Evolutionary conservation across 345 rosid species (phyloP).

Genomic region (Eucalyptus dawsonii): DNA sequence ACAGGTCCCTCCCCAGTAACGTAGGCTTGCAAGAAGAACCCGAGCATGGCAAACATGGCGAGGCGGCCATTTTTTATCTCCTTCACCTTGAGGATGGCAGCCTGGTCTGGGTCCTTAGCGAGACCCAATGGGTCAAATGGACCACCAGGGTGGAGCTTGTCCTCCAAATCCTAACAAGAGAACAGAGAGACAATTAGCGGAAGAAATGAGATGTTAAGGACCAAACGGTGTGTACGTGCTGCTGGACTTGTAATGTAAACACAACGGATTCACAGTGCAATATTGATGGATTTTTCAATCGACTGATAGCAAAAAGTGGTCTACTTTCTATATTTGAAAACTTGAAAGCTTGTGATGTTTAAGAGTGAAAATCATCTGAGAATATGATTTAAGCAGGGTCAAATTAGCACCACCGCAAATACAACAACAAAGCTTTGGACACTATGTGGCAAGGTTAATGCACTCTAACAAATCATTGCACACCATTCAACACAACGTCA

Average conservation of each 20-base stretch:
- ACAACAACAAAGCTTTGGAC: not conserved
- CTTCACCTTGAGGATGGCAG: constrained; percentile 85
- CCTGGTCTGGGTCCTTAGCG: constrained; percentile 91
- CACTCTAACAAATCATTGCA: not conserved
- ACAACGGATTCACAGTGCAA: not conserved
- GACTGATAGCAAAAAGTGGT: not conserved
- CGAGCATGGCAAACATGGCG: constrained; percentile 95
- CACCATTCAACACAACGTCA: not conserved
- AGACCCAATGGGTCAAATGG: constrained; percentile 96
- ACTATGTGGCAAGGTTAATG: not conserved
- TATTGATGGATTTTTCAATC: not conserved
- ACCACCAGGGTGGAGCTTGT: constrained; percentile 97
- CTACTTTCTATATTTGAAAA: not conserved
- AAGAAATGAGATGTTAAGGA: not conserved
- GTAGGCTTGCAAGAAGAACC: constrained; percentile 79
- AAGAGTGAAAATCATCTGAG: not conserved
- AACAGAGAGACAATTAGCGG: not conserved
- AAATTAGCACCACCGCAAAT: not conserved
- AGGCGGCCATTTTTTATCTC: constrained; percentile 95
- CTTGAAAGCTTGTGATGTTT: not conserved
- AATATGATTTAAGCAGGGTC: not conserved
- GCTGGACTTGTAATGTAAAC: not conserved
- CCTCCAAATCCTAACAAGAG: constrained; percentile 56
- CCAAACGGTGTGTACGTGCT: not conserved
- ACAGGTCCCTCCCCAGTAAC: constrained; percentile 97